Evolutionary conservation across 495 filamentous ascomycete genomes (phyloP).

Genomic region (Tirmania nivea): DNA sequence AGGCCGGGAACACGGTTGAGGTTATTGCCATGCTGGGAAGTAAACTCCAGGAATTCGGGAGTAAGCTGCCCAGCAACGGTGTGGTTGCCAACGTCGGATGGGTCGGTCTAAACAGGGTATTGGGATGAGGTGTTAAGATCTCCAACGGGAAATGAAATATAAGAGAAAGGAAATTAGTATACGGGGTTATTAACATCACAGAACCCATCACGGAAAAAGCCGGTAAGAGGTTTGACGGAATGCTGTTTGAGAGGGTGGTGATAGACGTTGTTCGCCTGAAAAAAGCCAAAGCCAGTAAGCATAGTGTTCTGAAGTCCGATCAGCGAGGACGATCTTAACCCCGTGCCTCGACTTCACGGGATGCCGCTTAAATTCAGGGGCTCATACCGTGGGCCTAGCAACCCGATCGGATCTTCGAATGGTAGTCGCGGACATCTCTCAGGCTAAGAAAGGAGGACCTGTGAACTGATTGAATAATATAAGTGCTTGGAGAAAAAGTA

Average conservation of each 20-base stretch:
- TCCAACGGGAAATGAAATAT: neutral
- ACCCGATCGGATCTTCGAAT: neutral
- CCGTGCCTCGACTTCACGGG: neutral
- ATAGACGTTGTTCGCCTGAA: conserved; percentile 24
- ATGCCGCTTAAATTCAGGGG: neutral
- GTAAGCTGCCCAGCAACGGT: conserved; percentile 33
- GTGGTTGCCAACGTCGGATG: conserved; percentile 27
- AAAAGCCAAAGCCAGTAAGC: neutral
- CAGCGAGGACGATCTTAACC: neutral
- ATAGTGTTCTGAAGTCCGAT: neutral
- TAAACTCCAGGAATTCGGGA: conserved; percentile 38
- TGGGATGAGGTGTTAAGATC: neutral
- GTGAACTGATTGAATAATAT: too few relatives aligned
- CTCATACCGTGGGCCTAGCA: neutral
- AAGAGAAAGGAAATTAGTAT: conserved; percentile 10
- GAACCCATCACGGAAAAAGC: conserved; percentile 39
- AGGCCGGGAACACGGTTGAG: conserved; percentile 28
- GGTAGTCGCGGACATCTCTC: neutral
- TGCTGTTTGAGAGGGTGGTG: conserved; percentile 34
- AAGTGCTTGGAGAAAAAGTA: too few relatives aligned
- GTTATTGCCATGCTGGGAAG: conserved; percentile 34
- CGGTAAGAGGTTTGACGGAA: conserved; percentile 34
- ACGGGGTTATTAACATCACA: conserved; percentile 28
- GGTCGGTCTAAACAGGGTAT: neutral
- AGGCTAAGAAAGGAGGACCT: too few relatives aligned